These are phyloP conservation scores for carrot (Daucus carota) DNA, from an alignment of 129 eudicot species.

Conservation along the genomic window DH1_v3.0 NC_030384.2:30885501-30886000, in stretches of 20 bases:
- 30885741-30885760: neutral
- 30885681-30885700: conserved; percentile 43
- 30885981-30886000: neutral
- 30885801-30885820: conserved; percentile 22
- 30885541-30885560: conserved; percentile 92
- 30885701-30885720: conserved; percentile 41
- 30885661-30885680: conserved; percentile 80
- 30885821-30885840: conserved; percentile 62
- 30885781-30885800: neutral
- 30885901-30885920: conserved; percentile 60
- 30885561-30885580: conserved; percentile 89
- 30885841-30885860: conserved; percentile 77
- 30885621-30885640: conserved; percentile 43
- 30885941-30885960: neutral
- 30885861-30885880: conserved; percentile 82
- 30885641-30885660: conserved; percentile 47
- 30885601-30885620: conserved; percentile 42
- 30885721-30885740: neutral
- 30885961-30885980: neutral
- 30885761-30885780: neutral
- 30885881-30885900: conserved; percentile 90
- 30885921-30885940: neutral
- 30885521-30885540: conserved; percentile 90
- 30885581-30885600: conserved; percentile 52
- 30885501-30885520: conserved; percentile 94